phyloP scores from a whole-genome alignment of 331 rosid species.

The Acacia concinna region DNA sequence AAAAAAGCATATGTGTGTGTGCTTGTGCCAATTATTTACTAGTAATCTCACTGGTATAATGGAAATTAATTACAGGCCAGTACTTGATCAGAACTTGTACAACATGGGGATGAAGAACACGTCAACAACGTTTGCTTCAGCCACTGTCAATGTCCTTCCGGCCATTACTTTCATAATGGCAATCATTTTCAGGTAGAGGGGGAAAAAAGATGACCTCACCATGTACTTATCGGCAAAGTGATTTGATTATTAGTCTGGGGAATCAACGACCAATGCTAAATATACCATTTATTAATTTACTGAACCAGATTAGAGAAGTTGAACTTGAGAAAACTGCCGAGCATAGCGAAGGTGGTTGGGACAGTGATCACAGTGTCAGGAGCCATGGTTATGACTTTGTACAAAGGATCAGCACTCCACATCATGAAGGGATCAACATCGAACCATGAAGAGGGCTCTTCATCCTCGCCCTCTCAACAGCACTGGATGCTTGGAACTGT shows the following conservation, averaged over 20 bases:
- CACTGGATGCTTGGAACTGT: slow-evolving; percentile 70
- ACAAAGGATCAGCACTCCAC: slow-evolving; percentile 73
- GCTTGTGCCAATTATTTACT: background rate
- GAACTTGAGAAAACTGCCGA: slow-evolving; percentile 56
- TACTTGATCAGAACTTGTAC: slow-evolving; percentile 81
- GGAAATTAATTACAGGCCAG: slow-evolving; percentile 64
- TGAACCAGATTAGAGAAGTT: slow-evolving; percentile 64
- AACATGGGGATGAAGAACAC: slow-evolving; percentile 82
- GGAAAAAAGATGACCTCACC: background rate
- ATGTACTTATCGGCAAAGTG: background rate
- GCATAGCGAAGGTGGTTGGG: slow-evolving; percentile 73
- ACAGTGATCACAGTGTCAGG: slow-evolving; percentile 76
- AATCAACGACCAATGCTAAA: background rate
- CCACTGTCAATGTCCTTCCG: slow-evolving; percentile 72
- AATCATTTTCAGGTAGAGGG: slow-evolving; percentile 84
- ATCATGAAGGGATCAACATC: slow-evolving; percentile 42
- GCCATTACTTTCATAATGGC: slow-evolving; percentile 87
- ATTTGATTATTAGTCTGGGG: background rate
- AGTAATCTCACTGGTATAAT: background rate
- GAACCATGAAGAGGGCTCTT: slow-evolving; percentile 29
- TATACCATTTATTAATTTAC: too few species aligned
- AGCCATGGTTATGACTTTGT: slow-evolving; percentile 87
- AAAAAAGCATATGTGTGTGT: background rate
- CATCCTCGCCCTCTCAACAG: slow-evolving; percentile 40
- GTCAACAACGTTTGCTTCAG: slow-evolving; percentile 88